Evolutionary conservation across 148 eudicot genomes (phyloP).

Genomic region (Hydrangea macrophylla): DNA sequence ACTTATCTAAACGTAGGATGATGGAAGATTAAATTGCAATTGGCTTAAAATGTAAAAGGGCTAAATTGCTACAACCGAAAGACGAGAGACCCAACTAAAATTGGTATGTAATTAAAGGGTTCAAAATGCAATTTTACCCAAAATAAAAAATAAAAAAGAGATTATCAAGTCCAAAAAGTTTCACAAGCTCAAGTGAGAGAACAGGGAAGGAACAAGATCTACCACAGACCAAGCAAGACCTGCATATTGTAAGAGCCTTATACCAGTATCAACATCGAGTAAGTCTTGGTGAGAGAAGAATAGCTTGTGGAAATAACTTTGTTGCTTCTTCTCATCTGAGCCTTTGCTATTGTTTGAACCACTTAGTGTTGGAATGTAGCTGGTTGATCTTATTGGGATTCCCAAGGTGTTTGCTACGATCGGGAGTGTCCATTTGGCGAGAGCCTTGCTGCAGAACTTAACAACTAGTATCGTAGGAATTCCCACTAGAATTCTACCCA

Average conservation of each 20-base stretch:
- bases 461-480: constrained; percentile 83
- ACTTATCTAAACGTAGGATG: too few species aligned
- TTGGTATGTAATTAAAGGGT: too few species aligned
- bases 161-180: too few species aligned
- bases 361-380: constrained; percentile 57
- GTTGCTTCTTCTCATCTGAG: constrained; percentile 41
- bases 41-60: too few species aligned
- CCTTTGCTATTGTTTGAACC: constrained; percentile 32
- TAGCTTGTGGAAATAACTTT: constrained; percentile 60
- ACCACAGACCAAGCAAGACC: constrained; percentile 99
- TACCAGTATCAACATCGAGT: constrained; percentile 90
- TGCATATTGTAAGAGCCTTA: constrained; percentile 85
- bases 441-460: constrained; percentile 88
- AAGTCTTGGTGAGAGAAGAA: constrained; percentile 51
- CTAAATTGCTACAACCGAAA: too few species aligned
- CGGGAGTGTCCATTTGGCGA: constrained; percentile 89
- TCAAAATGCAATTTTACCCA: too few species aligned
- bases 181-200: constrained; percentile 64
- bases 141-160: too few species aligned
- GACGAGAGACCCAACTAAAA: too few species aligned
- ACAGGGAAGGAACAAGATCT: constrained; percentile 90
- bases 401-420: constrained; percentile 70
- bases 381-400: constrained; percentile 68
- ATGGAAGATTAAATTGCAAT: too few species aligned
- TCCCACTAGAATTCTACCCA: constrained; percentile 71